Conservation (phyloP, 2,329 filamentous ascomycete species). For the Amauroascus verrucosus region DNA sequence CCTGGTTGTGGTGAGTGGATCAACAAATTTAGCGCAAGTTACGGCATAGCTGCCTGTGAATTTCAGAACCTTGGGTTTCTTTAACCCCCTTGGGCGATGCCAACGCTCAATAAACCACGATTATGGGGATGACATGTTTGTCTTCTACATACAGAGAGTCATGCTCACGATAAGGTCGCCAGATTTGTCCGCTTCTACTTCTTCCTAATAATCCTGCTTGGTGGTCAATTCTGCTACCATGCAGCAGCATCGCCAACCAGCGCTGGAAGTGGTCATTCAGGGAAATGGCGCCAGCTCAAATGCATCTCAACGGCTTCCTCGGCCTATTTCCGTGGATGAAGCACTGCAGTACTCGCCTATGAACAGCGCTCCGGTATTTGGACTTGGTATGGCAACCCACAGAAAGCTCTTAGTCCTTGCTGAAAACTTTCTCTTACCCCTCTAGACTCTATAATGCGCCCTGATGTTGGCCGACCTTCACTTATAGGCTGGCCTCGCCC, state of each 20-base stretch:
- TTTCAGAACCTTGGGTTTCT: neutral
- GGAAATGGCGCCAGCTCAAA: slow-evolving; percentile 21
- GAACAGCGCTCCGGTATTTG: slow-evolving; percentile 40
- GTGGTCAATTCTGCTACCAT: slow-evolving; percentile 22
- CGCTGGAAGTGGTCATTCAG: slow-evolving; percentile 36
- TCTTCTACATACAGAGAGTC: neutral
- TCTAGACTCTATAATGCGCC: slow-evolving; percentile 34
- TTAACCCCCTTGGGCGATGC: neutral
- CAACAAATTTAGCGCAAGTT: neutral
- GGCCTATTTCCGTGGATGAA: slow-evolving; percentile 38
- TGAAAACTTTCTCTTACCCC: slow-evolving; percentile 1
- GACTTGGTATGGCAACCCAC: slow-evolving; percentile 29
- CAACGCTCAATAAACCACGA: neutral
- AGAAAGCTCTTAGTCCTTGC: neutral
- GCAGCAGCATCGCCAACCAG: slow-evolving; percentile 33
- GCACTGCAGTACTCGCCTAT: slow-evolving; percentile 42
- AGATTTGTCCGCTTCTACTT: neutral
- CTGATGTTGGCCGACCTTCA: slow-evolving; percentile 34
- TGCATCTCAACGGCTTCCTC: slow-evolving; percentile 22
- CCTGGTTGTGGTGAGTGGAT: neutral
- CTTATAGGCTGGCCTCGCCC: slow-evolving; percentile 29
- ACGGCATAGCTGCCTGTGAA: slow-evolving; percentile 4
- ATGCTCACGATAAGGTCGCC: neutral
- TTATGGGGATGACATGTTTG: neutral
- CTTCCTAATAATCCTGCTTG: neutral